Evolutionary conservation across 495 filamentous ascomycete genomes (phyloP), one percentile per base, ranked within the genome.

Genomic region (Saxophila tyrrhenica): DNA sequence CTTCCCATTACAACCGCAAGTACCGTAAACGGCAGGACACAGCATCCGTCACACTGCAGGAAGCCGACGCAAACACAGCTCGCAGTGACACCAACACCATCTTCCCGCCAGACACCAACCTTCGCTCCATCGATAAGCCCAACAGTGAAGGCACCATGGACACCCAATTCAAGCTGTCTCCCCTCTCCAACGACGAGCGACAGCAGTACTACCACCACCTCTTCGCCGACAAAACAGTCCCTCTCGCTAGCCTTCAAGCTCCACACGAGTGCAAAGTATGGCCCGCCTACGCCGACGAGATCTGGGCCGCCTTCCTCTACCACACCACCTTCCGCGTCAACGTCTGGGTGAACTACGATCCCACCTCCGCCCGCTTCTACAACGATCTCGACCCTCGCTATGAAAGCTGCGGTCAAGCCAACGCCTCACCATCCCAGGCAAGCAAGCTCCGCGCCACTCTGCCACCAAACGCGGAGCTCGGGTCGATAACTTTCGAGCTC

Each of bases 261-360:
- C 55, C 55, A 1, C n/a, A 24, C 15, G 11, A 35, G 10, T 25
- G 44, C 38, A 2, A 46, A 5, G 22, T 2, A 2, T 46, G 41
- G 24, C 48, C 48, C 2, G 11, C 45, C 23, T 52, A 43, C 25
- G 24, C 13, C 1, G 32, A 53, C 39, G 56, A 59, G 32, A 50
- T 55, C 41, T 25, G 44, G 35, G 25, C 9, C 17, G 39, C 44
- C 51, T 59, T 54, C 25, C n/a, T 59, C 17, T 3, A 19, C 2
- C 17, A 43, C 39, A 50, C 35, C 39, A 55, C 56, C 17, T 59
- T 59, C 56, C 35, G 16, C 39, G 39, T 43, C 56, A 49, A 44
- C 1, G 39, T 55, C 44, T 51, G 39, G 19, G 21, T 54, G 25
- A 59, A 59, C 56, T 59, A 59, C 51, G 56, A 59, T 22, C 44